Percentiles rank a stretch among this genome's conserved stretches.
Evolutionary conservation across 805 yeast species (phyloP).

Genomic region (Candida qinlingensis): DNA sequence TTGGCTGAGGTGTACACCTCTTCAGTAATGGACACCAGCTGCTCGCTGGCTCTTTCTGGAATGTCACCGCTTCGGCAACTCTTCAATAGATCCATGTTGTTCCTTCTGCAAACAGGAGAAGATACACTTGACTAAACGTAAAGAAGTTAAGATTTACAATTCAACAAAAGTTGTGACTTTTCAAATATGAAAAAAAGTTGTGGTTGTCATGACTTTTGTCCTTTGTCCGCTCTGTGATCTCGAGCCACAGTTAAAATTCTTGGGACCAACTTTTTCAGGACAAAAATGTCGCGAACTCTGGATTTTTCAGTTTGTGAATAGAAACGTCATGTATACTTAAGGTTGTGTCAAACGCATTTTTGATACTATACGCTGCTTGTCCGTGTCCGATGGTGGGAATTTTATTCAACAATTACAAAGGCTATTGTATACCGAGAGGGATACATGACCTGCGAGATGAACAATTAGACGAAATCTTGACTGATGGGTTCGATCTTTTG

Average conservation of each 20-base stretch:
- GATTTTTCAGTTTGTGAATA: not conserved
- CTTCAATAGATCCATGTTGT: constrained; percentile 5
- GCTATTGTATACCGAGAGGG: constrained; percentile 17
- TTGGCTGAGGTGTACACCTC: not conserved
- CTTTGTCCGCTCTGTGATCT: not conserved
- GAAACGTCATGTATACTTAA: too few relatives aligned
- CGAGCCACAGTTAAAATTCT: constrained; percentile 1
- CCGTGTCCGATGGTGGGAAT: constrained; percentile 12
- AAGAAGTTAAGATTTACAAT: too few relatives aligned
- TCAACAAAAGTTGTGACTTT: too few relatives aligned
- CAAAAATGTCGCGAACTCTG: not conserved
- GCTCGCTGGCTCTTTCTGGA: not conserved
- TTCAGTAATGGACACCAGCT: not conserved
- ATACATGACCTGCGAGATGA: not conserved
- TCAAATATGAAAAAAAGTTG: not conserved
- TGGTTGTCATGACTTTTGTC: not conserved
- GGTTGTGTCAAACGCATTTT: too few relatives aligned
- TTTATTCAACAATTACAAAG: constrained; percentile 19
- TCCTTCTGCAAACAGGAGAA: too few relatives aligned
- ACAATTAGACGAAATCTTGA: constrained; percentile 2
- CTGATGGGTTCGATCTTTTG: constrained; percentile 40
- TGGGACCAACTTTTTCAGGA: not conserved
- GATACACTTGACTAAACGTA: too few relatives aligned
- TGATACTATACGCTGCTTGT: not conserved
- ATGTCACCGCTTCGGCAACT: not conserved